A percentile compares a stretch with the other conserved stretches of the same genome.
These are phyloP conservation scores for Apodospora peruviana DNA, from an alignment of 495 filamentous ascomycete genomes.

Conservation along the genomic window DNA sequence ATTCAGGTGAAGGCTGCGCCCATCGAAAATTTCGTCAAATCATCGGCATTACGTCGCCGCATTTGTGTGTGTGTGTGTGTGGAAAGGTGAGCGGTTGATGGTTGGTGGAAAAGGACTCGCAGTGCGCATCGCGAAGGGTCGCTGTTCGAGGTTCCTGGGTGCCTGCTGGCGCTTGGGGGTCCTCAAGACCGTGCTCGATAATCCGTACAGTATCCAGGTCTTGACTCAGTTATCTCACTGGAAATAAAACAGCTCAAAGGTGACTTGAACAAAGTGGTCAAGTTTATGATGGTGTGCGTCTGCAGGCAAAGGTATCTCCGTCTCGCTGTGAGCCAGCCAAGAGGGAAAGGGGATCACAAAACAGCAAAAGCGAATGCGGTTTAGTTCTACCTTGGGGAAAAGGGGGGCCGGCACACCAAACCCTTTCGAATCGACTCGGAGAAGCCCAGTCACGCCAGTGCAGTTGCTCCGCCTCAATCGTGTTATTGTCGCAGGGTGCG, in stretches of 20 bases:
- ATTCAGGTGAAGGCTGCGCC: background rate
- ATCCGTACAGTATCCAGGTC: background rate
- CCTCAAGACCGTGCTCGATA: background rate
- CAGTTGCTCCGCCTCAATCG: slow-evolving; percentile 5
- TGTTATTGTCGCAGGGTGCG: background rate
- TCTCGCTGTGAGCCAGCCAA: background rate
- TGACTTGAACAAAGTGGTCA: background rate
- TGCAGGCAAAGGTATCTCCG: background rate
- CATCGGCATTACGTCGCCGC: background rate
- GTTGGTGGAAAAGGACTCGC: background rate
- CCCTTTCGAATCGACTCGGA: background rate
- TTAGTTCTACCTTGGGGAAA: too few relatives aligned
- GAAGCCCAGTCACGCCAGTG: background rate
- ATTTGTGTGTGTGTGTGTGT: background rate
- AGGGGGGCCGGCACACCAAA: too few relatives aligned
- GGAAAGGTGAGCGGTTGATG: background rate
- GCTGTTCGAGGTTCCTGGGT: background rate
- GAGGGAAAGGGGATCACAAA: too few relatives aligned
- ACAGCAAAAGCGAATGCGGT: too few relatives aligned
- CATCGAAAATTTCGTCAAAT: background rate
- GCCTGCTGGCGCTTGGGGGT: too few relatives aligned
- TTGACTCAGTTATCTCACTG: background rate
- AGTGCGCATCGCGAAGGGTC: background rate
- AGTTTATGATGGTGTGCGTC: too few relatives aligned
- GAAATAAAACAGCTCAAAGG: background rate